Percentiles rank a stretch among this genome's conserved stretches.
Evolutionary conservation across 2,329 filamentous ascomycete species (phyloP).

Genomic region (Alternaria dauci): DNA sequence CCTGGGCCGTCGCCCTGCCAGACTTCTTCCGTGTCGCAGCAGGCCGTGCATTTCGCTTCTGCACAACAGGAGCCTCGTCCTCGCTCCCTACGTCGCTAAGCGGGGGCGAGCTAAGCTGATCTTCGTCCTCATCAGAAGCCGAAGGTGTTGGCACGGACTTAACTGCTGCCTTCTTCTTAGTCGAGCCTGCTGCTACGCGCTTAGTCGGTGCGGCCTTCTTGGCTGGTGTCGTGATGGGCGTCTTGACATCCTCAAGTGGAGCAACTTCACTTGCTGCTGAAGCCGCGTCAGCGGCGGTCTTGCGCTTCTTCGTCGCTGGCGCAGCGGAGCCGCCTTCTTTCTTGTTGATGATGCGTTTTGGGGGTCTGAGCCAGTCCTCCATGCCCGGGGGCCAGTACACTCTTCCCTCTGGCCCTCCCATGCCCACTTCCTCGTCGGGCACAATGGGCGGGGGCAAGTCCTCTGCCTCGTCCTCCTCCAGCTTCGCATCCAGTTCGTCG

Average conservation of each 20-base stretch:
- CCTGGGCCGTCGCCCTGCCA: slow-evolving; percentile 32
- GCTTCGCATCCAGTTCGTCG: slow-evolving; percentile 50
- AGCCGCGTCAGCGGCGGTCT: slow-evolving; percentile 35
- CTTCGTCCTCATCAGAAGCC: slow-evolving; percentile 50
- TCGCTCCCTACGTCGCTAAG: slow-evolving; percentile 53
- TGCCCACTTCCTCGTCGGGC: slow-evolving; percentile 74
- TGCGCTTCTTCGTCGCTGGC: slow-evolving; percentile 45
- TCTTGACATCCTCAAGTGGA: slow-evolving; percentile 46
- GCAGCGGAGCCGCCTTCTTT: slow-evolving; percentile 54
- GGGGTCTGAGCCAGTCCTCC: slow-evolving; percentile 88
- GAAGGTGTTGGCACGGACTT: slow-evolving; percentile 56
- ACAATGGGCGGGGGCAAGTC: slow-evolving; percentile 55
- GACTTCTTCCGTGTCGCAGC: slow-evolving; percentile 39
- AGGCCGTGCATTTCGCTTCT: slow-evolving; percentile 35
- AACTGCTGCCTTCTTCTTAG: slow-evolving; percentile 49
- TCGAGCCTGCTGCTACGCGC: slow-evolving; percentile 28
- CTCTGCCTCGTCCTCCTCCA: slow-evolving; percentile 52
- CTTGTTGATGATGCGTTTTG: slow-evolving; percentile 73
- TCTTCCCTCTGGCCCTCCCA: slow-evolving; percentile 82
- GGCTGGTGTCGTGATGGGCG: slow-evolving; percentile 48
- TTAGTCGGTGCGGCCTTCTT: slow-evolving; percentile 47
- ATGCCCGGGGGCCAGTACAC: slow-evolving; percentile 92
- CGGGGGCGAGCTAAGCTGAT: slow-evolving; percentile 44
- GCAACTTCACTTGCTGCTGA: slow-evolving; percentile 37
- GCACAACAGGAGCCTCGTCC: slow-evolving; percentile 31